Base-by-base conservation (phyloP, 371 early-diverging fungal species). In the Rhizopus stolonifer region DNA sequence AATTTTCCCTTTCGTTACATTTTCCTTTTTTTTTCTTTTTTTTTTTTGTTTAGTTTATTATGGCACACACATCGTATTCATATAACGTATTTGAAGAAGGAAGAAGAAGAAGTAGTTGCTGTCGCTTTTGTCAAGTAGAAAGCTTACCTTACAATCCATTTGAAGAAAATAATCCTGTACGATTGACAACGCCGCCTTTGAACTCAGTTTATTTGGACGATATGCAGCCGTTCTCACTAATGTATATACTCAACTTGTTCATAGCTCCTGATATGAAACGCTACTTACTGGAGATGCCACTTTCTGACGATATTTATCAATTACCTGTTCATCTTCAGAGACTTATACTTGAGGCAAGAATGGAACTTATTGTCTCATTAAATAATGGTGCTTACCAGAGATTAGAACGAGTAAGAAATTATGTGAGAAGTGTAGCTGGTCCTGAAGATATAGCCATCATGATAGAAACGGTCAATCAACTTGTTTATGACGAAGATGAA, bases 291-390 rank as follows among this genome's bases (percentile, higher is more conserved):
- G 61, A 66, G 17, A 58, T 64, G 13, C 36, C 49, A 5, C 50
- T 66, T 32, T 62, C 71, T 8, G 75, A 74, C 26, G 69, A 67
- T 49, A 61, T 74, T 1, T 68, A 60, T 46, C 49, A 38, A 9
- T 46, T 74, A 11, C 75, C 75, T 15, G 49, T 67, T 18, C 68
- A 68, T 19, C 43, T 69, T n/a, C 70, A 70, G 46, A 53, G 49
- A 5, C 42, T 74, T 0, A 54, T 74, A 9, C 59, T 56, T 17
- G 74, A 69, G 39, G 70, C 74, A 23, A 67, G 68, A 44, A 64
- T 70, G 54, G 74, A 74, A 31, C 51, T 60, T 1, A 36, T 65
- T 0, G 11, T 66, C 42, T 13, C 18, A 33, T 18, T 36, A 33
- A 21, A 46, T 19, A 22, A 54, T 32, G 21, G 24, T 1, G 73